Percentiles rank a stretch among this genome's conserved stretches.
Evolutionary conservation across 371 early-diverging fungal species (phyloP).

Genomic region (Saksenaea vasiformis): DNA sequence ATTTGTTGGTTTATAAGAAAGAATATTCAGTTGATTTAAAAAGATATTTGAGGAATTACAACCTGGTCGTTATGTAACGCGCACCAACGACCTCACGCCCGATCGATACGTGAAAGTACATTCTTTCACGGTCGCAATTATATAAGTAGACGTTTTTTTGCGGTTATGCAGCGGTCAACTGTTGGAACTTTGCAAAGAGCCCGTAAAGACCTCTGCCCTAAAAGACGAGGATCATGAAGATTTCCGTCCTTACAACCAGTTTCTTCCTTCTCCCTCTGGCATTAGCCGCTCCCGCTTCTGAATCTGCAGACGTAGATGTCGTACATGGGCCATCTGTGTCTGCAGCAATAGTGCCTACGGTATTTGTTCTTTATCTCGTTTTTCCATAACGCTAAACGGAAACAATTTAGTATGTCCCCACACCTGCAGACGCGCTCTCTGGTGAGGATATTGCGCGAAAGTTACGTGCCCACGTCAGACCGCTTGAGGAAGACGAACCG

Average conservation of each 20-base stretch:
- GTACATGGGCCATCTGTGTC: not conserved
- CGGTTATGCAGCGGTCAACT: too few relatives aligned
- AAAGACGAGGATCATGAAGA: not conserved
- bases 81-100: not conserved
- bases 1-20: not conserved
- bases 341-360: not conserved
- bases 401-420: not conserved
- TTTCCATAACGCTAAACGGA: not conserved
- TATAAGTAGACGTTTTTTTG: not conserved
- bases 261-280: not conserved
- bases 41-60: conserved; percentile 2
- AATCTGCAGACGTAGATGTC: not conserved
- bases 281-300: not conserved
- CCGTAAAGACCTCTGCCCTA: not conserved
- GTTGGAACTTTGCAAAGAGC: not conserved
- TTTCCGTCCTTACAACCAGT: not conserved
- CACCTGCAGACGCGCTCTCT: not conserved
- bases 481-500: not conserved
- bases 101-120: not conserved
- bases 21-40: not conserved
- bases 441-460: not conserved
- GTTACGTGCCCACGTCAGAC: not conserved
- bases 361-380: not conserved
- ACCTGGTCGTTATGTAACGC: conserved; percentile 3
- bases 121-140: not conserved